Evolutionary conservation across 2,329 filamentous ascomycete genomes (phyloP).

Genomic region (Cladosporium sp.): DNA sequence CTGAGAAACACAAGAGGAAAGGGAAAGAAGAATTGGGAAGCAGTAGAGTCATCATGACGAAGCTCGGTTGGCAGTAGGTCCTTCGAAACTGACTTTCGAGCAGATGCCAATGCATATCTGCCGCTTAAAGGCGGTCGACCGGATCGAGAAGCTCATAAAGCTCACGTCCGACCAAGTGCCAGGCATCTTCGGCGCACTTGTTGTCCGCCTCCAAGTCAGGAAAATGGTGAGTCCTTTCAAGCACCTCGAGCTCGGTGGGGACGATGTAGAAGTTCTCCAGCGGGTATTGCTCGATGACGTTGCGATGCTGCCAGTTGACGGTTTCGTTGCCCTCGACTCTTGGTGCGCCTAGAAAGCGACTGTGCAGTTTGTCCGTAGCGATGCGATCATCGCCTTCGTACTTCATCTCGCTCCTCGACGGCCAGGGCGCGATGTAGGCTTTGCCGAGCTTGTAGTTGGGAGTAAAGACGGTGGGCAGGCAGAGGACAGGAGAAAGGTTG

Average conservation of each 20-base stretch:
- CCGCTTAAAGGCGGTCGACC: background rate
- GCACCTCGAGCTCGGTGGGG: conserved; percentile 17
- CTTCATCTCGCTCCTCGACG: conserved; percentile 38
- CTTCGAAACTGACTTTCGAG: no score
- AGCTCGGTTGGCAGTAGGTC: no score
- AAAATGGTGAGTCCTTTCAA: conserved; percentile 16
- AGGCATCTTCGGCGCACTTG: conserved; percentile 19
- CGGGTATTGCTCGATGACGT: conserved; percentile 33
- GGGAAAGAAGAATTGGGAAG: no score
- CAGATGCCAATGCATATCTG: no score
- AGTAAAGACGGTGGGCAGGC: conserved; percentile 36
- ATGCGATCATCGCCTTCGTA: conserved; percentile 47
- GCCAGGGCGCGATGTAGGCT: conserved; percentile 38
- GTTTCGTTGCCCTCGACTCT: conserved; percentile 38
- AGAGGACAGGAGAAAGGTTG: conserved; percentile 31
- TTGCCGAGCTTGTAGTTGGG: conserved; percentile 13
- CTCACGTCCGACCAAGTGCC: conserved; percentile 19
- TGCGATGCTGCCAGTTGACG: conserved; percentile 40
- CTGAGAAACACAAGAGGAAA: no score
- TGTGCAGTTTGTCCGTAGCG: conserved; percentile 39
- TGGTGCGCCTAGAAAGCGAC: conserved; percentile 42
- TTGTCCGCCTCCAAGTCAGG: conserved; percentile 16
- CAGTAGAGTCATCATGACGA: no score
- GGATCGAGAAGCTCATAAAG: conserved; percentile 22
- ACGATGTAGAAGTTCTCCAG: conserved; percentile 34